Base-by-base conservation (phyloP, 352 stramenopile species). In the Globisporangium radiosum region DNA sequence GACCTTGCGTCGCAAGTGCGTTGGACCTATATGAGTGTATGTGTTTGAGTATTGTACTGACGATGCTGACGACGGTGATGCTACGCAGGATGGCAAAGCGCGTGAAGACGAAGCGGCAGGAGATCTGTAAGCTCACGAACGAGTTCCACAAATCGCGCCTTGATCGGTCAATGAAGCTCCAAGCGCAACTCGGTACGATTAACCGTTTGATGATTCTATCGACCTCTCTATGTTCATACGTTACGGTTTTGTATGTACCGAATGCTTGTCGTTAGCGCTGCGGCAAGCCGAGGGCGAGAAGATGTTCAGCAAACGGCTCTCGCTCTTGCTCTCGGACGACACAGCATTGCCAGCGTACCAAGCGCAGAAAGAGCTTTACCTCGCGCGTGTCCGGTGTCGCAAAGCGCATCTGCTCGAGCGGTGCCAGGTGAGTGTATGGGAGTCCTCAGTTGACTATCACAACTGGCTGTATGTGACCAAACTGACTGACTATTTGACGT, bases 271-370 rank as follows among this genome's bases (percentile, higher is more conserved):
- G 4, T 8, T 43, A 90, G 83, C 73, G 5, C 60, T 92, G 19
- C 78, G 72, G 36, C 75, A 82, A 47, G 83, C 77, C 0, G 70
- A 90, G 49, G 70, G 75, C 15, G 83, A 90, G 48, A 76, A 81
- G 56, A 77, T 88, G 73, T 84, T 88, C 44, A 57, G 56, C 55
- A 88, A 71, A 57, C 68, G 78, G 1, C 58, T 89, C 39, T 65
- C 72, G 13, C 59, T 89, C 13, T 52, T 87, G 2, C 71, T 85
- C 57, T 66, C 73, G 1, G 72, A 87, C 49, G 75, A 90, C 59
- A 71, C 63, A 2, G 72, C 64, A 11, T 36, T 89, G 3, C 80
- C 83, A 10, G 57, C 76, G 7, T 87, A 90, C 48, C 66, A 76
- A 54, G 73, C 77, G 0, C 57, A 70, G 7, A 86, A 87, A 25